phyloP scores from a whole-genome alignment of 202 grass and related monocot genomes.

The Bolboschoenoplectus hybrid region DNA sequence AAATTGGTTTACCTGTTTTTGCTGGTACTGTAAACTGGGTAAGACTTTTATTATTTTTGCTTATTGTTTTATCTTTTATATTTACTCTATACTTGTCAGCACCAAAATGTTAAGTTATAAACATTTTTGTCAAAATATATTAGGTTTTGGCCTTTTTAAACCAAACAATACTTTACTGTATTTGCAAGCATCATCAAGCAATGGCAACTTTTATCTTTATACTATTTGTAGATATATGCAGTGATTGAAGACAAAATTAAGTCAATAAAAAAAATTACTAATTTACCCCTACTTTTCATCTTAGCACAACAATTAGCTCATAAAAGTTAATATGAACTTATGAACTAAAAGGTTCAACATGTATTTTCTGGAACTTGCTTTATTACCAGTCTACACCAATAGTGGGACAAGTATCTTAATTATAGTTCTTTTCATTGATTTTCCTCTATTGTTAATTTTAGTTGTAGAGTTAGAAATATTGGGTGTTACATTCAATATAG shows the following conservation, averaged over 20 bases:
- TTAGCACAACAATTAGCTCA: background rate
- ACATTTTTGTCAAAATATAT: constrained; percentile 6
- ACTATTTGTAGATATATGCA: background rate
- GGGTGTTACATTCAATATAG: background rate
- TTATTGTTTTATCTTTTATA: constrained; percentile 18
- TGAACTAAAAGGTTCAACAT: background rate
- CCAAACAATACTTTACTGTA: background rate
- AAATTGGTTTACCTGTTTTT: constrained; percentile 78
- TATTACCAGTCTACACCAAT: background rate
- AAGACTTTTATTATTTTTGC: constrained; percentile 15
- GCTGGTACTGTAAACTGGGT: constrained; percentile 98
- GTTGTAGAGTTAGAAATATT: constrained; percentile 3
- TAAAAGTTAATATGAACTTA: background rate
- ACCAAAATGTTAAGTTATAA: background rate
- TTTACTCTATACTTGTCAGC: background rate
- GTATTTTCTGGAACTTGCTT: background rate
- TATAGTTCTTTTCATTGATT: background rate
- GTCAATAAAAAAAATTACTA: background rate
- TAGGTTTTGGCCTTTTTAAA: constrained; percentile 24
- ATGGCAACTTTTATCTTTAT: background rate
- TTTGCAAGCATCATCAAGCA: background rate
- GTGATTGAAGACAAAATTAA: background rate
- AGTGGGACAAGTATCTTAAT: background rate
- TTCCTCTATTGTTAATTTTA: background rate
- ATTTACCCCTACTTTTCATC: background rate